Conservation (phyloP, 2,329 filamentous ascomycete genomes). For the Beauveria australis region DNA sequence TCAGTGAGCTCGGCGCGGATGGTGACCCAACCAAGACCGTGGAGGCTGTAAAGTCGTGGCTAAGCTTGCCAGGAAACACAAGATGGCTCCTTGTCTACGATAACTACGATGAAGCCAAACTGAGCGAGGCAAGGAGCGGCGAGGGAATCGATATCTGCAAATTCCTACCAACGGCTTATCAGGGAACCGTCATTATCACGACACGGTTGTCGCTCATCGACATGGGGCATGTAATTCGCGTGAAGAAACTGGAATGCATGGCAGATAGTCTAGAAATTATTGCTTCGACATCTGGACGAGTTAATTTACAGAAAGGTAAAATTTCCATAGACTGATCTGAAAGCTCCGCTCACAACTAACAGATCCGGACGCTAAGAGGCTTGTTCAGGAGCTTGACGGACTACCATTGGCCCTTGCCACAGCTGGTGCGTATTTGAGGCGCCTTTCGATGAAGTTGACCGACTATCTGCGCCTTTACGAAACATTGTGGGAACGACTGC, state of each 20-base stretch:
- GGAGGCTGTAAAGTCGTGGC: conserved; percentile 28
- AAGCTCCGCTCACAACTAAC: neutral
- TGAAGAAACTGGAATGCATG: conserved; percentile 25
- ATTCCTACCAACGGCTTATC: conserved; percentile 24
- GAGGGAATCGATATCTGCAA: conserved; percentile 21
- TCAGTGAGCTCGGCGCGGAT: conserved; percentile 17
- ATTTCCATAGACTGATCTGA: neutral
- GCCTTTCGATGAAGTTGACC: conserved; percentile 20
- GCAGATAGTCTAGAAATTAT: conserved; percentile 23
- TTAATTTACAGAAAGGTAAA: conserved; percentile 22
- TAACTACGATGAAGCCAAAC: conserved; percentile 27
- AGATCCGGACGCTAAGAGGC: neutral
- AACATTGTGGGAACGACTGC: too few relatives aligned
- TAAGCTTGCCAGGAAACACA: conserved; percentile 25
- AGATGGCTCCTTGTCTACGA: conserved; percentile 32
- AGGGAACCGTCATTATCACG: conserved; percentile 35
- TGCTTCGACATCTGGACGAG: conserved; percentile 19
- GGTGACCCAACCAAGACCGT: conserved; percentile 18
- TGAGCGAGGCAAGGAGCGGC: conserved; percentile 4
- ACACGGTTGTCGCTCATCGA: conserved; percentile 26
- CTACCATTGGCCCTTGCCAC: neutral
- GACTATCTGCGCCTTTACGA: too few relatives aligned
- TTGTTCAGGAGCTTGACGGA: conserved; percentile 1
- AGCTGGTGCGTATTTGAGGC: neutral
- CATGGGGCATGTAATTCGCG: conserved; percentile 23